Evolutionary conservation across 768 basidiomycete species (phyloP).

Genomic region (Russula lepida): DNA sequence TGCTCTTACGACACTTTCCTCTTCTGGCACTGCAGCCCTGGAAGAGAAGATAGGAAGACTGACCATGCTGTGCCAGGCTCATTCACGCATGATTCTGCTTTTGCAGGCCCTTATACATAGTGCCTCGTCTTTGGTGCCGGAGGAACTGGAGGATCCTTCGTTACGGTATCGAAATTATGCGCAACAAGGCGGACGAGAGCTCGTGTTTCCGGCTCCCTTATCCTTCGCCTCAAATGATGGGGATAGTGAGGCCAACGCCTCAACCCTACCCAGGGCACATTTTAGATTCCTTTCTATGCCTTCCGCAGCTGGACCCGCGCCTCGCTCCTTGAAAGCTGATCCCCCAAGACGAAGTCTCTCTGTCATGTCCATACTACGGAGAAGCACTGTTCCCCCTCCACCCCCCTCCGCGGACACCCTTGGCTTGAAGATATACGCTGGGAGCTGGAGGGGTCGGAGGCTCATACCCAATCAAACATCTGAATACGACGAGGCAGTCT

Average conservation of each 20-base stretch:
- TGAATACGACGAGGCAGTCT: not conserved
- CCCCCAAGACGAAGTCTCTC: conserved; percentile 14
- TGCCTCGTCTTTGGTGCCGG: conserved; percentile 34
- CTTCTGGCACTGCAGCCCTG: conserved; percentile 27
- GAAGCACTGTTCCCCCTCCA: conserved; percentile 28
- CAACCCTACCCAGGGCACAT: not conserved
- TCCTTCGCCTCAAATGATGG: conserved; percentile 32
- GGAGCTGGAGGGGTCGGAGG: conserved; percentile 39
- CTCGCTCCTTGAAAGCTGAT: conserved; percentile 1
- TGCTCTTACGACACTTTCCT: conserved; percentile 46
- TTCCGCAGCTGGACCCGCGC: not conserved
- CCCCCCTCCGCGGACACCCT: conserved; percentile 42
- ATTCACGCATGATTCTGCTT: conserved; percentile 68
- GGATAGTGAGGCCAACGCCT: not conserved
- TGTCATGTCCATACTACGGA: conserved; percentile 34
- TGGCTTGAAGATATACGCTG: conserved; percentile 39
- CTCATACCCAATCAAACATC: conserved; percentile 1
- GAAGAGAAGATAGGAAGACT: conserved; percentile 33
- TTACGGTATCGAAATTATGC: conserved; percentile 20
- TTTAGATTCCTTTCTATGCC: conserved; percentile 1
- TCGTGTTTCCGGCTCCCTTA: conserved; percentile 70
- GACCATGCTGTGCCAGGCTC: conserved; percentile 46
- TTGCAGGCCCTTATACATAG: conserved; percentile 67
- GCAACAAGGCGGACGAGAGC: conserved; percentile 37
- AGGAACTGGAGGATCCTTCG: conserved; percentile 28